A percentile compares a stretch with the other conserved stretches of the same genome.
These are phyloP conservation scores for Dendryphion nanum DNA, from an alignment of 2,329 filamentous ascomycete species.

Conservation along the genomic window DNA sequence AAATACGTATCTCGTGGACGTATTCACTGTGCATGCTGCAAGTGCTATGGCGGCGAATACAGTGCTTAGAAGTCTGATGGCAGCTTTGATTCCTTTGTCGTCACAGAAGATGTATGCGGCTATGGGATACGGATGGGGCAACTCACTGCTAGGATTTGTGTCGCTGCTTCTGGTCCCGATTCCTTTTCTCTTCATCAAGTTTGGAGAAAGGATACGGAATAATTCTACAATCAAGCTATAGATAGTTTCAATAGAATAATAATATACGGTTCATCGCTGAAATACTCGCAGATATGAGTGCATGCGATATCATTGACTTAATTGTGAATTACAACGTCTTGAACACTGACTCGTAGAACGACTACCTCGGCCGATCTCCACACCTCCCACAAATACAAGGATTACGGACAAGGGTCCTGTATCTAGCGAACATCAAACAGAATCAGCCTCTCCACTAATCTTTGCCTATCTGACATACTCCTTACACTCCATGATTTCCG, in stretches of 20 bases:
- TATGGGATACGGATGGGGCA: conserved; percentile 42
- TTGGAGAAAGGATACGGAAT: conserved; percentile 29
- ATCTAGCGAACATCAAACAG: no score
- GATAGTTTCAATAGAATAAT: conserved; percentile 1
- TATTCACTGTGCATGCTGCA: conserved; percentile 42
- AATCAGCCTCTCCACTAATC: no score
- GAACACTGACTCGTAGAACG: no score
- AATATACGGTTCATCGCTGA: no score
- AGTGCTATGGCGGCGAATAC: conserved; percentile 44
- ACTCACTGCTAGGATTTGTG: conserved; percentile 38
- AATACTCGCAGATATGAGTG: no score
- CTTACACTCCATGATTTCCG: no score
- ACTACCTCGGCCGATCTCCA: no score
- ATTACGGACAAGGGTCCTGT: no score
- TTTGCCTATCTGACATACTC: no score
- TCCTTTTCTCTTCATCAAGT: conserved; percentile 37
- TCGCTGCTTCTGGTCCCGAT: conserved; percentile 28
- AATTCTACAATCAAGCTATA: conserved; percentile 29
- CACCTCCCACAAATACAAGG: no score
- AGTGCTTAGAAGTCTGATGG: conserved; percentile 37
- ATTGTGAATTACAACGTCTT: no score
- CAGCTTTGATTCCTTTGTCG: conserved; percentile 40
- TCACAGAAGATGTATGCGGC: conserved; percentile 36
- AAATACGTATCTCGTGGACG: conserved; percentile 43
- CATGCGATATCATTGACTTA: no score